These are phyloP conservation scores for Toxoplasma gondii DNA, from an alignment of 169 alveolate species.

Conservation along the genomic window DNA sequence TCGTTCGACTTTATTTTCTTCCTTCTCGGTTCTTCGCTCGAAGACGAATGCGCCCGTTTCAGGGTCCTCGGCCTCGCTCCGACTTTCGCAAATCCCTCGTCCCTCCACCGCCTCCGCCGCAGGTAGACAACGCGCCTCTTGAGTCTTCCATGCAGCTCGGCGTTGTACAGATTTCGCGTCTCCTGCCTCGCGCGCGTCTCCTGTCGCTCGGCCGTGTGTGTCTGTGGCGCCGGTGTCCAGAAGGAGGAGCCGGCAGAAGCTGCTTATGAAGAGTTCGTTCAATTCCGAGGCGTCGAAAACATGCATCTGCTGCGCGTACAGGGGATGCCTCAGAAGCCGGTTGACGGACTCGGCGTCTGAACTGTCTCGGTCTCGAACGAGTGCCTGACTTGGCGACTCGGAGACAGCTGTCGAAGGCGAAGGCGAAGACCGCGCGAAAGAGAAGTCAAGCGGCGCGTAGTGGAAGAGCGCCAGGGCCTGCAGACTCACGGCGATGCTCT, in stretches of 20 bases:
- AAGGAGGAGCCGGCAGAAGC: not conserved
- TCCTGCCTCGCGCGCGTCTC: not conserved
- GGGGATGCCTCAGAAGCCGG: not conserved
- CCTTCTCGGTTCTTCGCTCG: no score
- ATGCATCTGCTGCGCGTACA: not conserved
- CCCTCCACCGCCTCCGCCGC: no score
- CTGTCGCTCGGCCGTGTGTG: not conserved
- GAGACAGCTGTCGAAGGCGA: not conserved
- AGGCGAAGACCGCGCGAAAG: not conserved
- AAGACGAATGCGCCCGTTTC: no score
- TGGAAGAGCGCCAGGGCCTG: conserved; percentile 6
- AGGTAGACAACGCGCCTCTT: no score
- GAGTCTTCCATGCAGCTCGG: no score
- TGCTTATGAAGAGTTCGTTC: not conserved
- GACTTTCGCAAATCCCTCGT: no score
- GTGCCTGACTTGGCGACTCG: not conserved
- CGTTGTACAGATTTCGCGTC: no score
- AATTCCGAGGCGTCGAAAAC: not conserved
- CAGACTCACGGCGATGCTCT: not conserved
- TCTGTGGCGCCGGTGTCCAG: not conserved
- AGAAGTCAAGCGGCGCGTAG: not conserved
- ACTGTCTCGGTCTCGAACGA: not conserved
- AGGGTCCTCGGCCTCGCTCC: no score
- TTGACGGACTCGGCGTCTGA: not conserved
- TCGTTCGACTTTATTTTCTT: no score